A percentile compares a stretch with the other conserved stretches of the same genome.
These are phyloP conservation scores for Diaporthe aspalathi DNA, from an alignment of 2,329 filamentous ascomycete species.

Conservation along the genomic window DNA sequence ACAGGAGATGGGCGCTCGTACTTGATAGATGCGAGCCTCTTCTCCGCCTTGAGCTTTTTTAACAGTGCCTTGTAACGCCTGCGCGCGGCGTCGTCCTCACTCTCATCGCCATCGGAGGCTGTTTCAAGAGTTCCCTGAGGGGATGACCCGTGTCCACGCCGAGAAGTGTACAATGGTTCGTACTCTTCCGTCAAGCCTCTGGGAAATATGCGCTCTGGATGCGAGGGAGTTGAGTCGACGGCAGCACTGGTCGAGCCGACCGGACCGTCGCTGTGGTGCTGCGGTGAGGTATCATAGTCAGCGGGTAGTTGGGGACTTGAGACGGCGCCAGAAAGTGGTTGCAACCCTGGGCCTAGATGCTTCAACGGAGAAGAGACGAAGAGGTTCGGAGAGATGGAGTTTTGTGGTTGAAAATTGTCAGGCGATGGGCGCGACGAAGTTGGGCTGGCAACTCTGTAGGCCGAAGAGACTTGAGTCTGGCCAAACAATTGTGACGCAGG, in stretches of 20 bases:
- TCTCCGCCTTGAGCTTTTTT: slow-evolving; percentile 54
- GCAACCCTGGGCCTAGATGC: slow-evolving; percentile 59
- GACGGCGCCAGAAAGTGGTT: slow-evolving; percentile 53
- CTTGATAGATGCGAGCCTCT: slow-evolving; percentile 56
- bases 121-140: slow-evolving; percentile 27
- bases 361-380: slow-evolving; percentile 62
- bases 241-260: slow-evolving; percentile 22
- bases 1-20: slow-evolving; percentile 49
- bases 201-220: neutral
- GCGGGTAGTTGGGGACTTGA: slow-evolving; percentile 54
- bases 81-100: slow-evolving; percentile 47
- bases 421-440: slow-evolving; percentile 70
- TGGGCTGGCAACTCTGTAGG: slow-evolving; percentile 61
- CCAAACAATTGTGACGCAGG: slow-evolving; percentile 64
- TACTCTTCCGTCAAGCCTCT: slow-evolving; percentile 55
- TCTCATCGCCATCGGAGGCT: slow-evolving; percentile 42
- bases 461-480: slow-evolving; percentile 66
- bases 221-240: neutral
- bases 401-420: slow-evolving; percentile 52
- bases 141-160: slow-evolving; percentile 50
- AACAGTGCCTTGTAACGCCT: slow-evolving; percentile 52
- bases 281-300: slow-evolving; percentile 31
- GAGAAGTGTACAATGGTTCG: slow-evolving; percentile 59
- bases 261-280: slow-evolving; percentile 34
- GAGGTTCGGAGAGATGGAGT: slow-evolving; percentile 59